Base-by-base conservation (phyloP, 2,329 filamentous ascomycete genomes). In the Graphilbum sp. region DNA sequence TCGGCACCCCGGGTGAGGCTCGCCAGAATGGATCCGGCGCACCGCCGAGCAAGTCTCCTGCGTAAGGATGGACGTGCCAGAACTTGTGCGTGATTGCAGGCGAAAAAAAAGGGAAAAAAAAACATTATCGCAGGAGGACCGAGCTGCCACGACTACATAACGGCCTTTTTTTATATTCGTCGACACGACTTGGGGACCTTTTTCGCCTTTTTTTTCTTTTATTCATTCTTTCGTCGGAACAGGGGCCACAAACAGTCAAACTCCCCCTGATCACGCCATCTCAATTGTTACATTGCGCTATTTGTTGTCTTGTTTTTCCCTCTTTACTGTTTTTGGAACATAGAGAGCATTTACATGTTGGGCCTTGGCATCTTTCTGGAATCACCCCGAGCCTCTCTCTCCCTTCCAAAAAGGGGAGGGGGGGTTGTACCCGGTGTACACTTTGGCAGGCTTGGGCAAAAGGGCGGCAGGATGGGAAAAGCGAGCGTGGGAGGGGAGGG, bases 21-120 rank as follows among this genome's bases (percentile, higher is more conserved):
- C 72, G 73, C 40, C 73, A 77, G 59, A 78, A 78, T 47, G 73
- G 73, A 42, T 62, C 64, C 16, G 60, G 62, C 39, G 67, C 64
- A 39, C 67, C 69, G 36, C 63, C 63, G 24, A 73, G 57, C 64
- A 75, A 75, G 59, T 75, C 69, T 32, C 69, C 71, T 31, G 69
- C 69, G 39, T 75, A 69, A 15, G 27, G 8, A 32, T 17, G n/a
- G 8, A 17, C 9, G 15, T 5, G 15, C 5, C 27, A 12, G 7
- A 7, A 12, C 7, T 25, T 25, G 7, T 7, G 7, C 7, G 12
- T 12, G 23, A 25, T 7, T 12, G 23, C 23, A 25, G 7, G 12
- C 7, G 7, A 7, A 25, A 25, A 25, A 25, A 30, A 30, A 30
- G 10, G 15, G 10, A 11, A n/a, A 30, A 34, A 34, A 23, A 34